Evolutionary conservation across 2,329 filamentous ascomycete genomes (phyloP), one percentile per base, ranked within the genome.

Genomic region (Aspergillus sp.): DNA sequence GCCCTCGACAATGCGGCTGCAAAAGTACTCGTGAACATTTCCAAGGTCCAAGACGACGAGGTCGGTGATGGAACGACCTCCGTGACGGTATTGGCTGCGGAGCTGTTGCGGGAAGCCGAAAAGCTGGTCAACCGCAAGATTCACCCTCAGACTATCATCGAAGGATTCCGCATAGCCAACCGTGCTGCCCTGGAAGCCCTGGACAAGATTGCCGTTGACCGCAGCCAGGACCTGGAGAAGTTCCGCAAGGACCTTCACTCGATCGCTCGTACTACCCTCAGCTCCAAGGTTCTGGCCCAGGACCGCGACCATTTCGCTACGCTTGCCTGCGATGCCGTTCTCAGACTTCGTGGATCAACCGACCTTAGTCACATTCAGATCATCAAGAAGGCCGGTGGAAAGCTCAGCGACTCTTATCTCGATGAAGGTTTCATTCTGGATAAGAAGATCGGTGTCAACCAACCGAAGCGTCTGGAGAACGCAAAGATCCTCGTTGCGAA

Each of bases 391-490:
- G 89, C 93, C 2, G 95, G 95, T 68, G 95, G 95, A 68, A 99
- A 98, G 83, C 86, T 99, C 58, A 95, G 88, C 75, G 95, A 99
- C 75, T 98, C 93, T 12, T 99, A 99, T 78, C 84, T 99, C 42
- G 95, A 99, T 72, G 92, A 97, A 70, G 95, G 95, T 5, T 99
- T 99, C 80, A 98, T 99, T 71, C 82, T 99, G 54, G 95, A 99
- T 81, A 99, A 99, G 85, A 96, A 93, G 81, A 96, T 99, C 65
- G 95, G 95, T 66, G 93, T 98, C 58, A 98, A 98, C 82, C 95
- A 99, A 78, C 95, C 95, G 54, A 98, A 98, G 83, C 85, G 92
- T 58, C 82, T 99, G 70, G 93, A 98, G 77, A 98, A 99, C 75
- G 95, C 93, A 65, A 99, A 98, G 82, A 99, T 99, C 65, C 79